phyloP scores from a whole-genome alignment of 148 eudicot species.

The Camellia lanceoleosa region DNA sequence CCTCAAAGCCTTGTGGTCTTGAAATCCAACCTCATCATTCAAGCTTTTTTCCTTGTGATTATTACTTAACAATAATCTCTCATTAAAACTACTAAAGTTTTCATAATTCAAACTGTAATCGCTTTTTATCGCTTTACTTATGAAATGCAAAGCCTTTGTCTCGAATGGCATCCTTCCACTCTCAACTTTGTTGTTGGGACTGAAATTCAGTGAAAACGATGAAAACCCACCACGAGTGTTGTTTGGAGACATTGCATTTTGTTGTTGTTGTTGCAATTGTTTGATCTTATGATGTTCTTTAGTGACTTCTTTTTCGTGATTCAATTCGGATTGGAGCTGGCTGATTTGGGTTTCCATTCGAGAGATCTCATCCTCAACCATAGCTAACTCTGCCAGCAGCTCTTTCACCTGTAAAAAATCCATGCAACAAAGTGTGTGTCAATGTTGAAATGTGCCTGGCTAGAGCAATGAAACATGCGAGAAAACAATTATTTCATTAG shows the following conservation, averaged over 20 bases:
- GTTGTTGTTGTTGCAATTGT: constrained; percentile 8
- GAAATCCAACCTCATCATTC: constrained; percentile 24
- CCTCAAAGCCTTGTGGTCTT: no score
- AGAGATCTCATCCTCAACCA: constrained; percentile 73
- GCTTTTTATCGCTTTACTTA: constrained; percentile 86
- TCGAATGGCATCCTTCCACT: constrained; percentile 39
- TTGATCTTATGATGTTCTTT: constrained; percentile 23
- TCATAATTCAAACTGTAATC: constrained; percentile 35
- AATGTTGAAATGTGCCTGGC: no score
- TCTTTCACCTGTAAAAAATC: constrained; percentile 48
- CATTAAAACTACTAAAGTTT: no score
- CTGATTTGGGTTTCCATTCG: constrained; percentile 68
- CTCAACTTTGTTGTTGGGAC: background rate
- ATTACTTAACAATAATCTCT: background rate
- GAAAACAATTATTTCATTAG: no score
- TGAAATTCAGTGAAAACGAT: constrained; percentile 7
- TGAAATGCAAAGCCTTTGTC: constrained; percentile 74
- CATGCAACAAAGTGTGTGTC: background rate
- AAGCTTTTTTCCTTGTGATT: constrained; percentile 35
- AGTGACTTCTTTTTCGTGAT: constrained; percentile 49
- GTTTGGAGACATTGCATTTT: background rate
- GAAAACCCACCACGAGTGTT: background rate
- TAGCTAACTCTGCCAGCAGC: constrained; percentile 57
- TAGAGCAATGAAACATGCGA: no score
- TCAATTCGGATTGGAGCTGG: constrained; percentile 45